Percentiles rank a stretch among this genome's conserved stretches.
Conservation (phyloP, 768 basidiomycete species). For the Hericium coralloides region DNA sequence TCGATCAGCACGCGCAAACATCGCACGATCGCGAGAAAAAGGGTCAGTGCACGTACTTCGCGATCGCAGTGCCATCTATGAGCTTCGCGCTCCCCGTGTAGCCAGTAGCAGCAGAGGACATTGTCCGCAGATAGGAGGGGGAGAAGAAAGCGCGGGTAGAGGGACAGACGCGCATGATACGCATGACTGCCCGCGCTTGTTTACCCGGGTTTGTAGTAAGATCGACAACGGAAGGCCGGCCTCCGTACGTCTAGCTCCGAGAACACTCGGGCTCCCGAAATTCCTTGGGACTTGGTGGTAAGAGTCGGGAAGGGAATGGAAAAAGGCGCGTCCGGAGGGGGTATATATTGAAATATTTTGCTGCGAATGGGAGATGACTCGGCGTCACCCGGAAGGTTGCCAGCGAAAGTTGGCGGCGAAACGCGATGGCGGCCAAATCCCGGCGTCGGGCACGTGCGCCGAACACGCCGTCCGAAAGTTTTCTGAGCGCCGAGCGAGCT, state of each 20-base stretch:
- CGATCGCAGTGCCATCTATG: constrained; percentile 79
- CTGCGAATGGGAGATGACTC: too few relatives aligned
- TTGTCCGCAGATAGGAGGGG: constrained; percentile 15
- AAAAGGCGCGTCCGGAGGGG: constrained; percentile 23
- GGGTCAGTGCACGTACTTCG: constrained; percentile 50
- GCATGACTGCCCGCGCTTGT: background rate
- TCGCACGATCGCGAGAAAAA: constrained; percentile 4
- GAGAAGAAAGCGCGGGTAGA: constrained; percentile 7
- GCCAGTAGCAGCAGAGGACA: constrained; percentile 17
- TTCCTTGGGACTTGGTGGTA: too few relatives aligned
- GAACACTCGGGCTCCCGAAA: background rate
- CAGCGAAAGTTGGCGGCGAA: background rate
- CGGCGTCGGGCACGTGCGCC: background rate
- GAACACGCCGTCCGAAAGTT: background rate
- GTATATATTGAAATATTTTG: background rate
- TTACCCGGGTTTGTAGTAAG: background rate
- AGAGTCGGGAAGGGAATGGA: background rate
- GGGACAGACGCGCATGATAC: background rate
- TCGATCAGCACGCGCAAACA: constrained; percentile 8
- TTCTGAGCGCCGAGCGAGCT: background rate
- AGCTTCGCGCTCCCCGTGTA: constrained; percentile 33
- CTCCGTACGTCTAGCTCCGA: background rate
- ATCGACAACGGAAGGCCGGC: background rate
- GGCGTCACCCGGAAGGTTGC: background rate
- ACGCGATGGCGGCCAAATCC: background rate